These are phyloP conservation scores for Trametes pubescens DNA, from an alignment of 1,284 basidiomycete species.

Conservation along the genomic window DNA sequence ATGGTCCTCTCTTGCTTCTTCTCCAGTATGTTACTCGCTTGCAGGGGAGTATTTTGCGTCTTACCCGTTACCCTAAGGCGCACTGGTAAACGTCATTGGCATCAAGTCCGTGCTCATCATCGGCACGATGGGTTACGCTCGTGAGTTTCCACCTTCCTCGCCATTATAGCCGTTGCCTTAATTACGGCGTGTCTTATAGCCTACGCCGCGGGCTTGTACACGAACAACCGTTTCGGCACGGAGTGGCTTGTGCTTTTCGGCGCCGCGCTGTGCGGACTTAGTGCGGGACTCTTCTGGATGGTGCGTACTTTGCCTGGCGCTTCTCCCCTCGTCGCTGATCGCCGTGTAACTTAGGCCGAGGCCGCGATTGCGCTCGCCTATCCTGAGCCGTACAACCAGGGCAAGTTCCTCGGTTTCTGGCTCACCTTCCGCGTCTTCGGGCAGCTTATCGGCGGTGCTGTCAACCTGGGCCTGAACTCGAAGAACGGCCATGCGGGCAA, in stretches of 20 bases:
- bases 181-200: neutral
- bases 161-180: neutral
- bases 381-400: constrained; percentile 22
- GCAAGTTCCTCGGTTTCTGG: constrained; percentile 24
- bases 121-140: constrained; percentile 25
- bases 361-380: constrained; percentile 23
- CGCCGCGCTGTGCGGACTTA: constrained; percentile 22
- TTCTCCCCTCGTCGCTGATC: neutral
- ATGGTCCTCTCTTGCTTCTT: constrained; percentile 23
- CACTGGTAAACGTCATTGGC: constrained; percentile 20
- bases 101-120: constrained; percentile 23
- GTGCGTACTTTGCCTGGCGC: neutral
- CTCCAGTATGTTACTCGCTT: constrained; percentile 5
- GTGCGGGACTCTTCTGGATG: constrained; percentile 26
- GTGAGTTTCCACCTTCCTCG: neutral
- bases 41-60: neutral
- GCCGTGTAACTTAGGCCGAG: neutral
- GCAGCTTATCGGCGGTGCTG: constrained; percentile 24
- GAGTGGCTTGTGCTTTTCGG: constrained; percentile 27
- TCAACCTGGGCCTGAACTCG: constrained; percentile 22
- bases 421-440: constrained; percentile 22
- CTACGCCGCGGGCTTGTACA: constrained; percentile 26
- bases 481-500: constrained; percentile 15
- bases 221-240: constrained; percentile 25
- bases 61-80: neutral